Evolutionary conservation across 2,329 filamentous ascomycete genomes (phyloP).

Genomic region (Scolecobasidium constrictum): DNA sequence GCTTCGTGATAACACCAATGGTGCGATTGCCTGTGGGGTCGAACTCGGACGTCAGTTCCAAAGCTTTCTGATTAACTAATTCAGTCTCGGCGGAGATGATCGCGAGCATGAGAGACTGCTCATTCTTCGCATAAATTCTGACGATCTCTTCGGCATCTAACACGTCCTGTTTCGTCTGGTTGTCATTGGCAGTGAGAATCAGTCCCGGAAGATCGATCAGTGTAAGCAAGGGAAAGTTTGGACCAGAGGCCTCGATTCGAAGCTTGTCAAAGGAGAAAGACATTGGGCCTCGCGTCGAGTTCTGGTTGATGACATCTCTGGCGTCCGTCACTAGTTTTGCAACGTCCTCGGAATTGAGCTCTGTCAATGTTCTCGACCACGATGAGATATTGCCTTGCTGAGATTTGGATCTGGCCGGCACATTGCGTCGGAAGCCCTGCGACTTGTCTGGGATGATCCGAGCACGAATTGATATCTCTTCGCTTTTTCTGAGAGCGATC

Average conservation of each 20-base stretch:
- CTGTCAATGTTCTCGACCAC: not conserved
- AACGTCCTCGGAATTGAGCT: constrained; percentile 1
- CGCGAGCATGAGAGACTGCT: constrained; percentile 49
- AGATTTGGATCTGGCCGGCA: too few species aligned
- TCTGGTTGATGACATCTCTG: constrained; percentile 4
- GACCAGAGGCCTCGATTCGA: constrained; percentile 19
- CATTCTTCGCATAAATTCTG: constrained; percentile 44
- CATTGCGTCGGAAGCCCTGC: not conserved
- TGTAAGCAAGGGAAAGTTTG: constrained; percentile 32
- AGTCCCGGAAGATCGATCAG: constrained; percentile 36
- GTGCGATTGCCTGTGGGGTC: constrained; percentile 26
- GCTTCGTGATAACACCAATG: constrained; percentile 34
- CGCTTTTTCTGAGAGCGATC: constrained; percentile 19
- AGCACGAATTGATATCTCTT: not conserved
- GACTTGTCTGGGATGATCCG: not conserved
- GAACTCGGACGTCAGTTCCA: constrained; percentile 11
- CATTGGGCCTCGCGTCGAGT: not conserved
- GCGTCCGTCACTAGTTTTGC: constrained; percentile 4
- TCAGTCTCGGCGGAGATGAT: constrained; percentile 38
- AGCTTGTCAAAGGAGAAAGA: constrained; percentile 15
- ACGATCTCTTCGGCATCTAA: constrained; percentile 25
- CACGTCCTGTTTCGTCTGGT: constrained; percentile 22
- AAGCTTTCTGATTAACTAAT: constrained; percentile 27
- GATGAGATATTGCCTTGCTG: not conserved
- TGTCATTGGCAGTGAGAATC: constrained; percentile 21